phyloP scores from a whole-genome alignment of 768 basidiomycete species.

The Pleurotus pulmonarius region DNA sequence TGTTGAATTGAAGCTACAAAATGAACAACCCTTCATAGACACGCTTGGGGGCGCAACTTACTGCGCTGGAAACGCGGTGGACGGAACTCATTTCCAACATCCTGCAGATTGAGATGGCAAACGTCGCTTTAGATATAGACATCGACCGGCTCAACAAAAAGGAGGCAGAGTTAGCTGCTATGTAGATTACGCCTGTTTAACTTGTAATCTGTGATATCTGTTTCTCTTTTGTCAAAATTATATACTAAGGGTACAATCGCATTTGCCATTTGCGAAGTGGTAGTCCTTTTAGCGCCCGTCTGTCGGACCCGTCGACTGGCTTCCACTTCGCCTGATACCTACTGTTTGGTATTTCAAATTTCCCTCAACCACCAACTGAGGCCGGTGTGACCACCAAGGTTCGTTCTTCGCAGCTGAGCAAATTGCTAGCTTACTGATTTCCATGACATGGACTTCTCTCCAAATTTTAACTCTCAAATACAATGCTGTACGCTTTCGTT shows the following conservation, averaged over 20 bases:
- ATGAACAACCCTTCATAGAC: conserved; percentile 42
- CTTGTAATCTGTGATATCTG: neutral
- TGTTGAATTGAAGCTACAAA: neutral
- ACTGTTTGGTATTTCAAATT: neutral
- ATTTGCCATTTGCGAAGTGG: too few relatives aligned
- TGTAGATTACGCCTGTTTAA: neutral
- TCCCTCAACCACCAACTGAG: neutral
- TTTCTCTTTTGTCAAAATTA: neutral
- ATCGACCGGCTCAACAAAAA: conserved; percentile 55
- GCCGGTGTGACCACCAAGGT: neutral
- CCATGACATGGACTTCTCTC: too few relatives aligned
- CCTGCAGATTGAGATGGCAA: conserved; percentile 94
- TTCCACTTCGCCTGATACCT: neutral
- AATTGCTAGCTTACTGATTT: neutral
- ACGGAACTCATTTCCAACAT: conserved; percentile 89
- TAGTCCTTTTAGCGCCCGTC: neutral
- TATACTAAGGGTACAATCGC: too few relatives aligned
- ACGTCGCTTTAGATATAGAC: conserved; percentile 82
- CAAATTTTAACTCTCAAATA: neutral
- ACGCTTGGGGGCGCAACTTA: conserved; percentile 73
- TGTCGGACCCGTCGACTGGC: neutral
- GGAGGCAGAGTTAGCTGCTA: conserved; percentile 57
- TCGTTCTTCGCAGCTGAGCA: neutral
- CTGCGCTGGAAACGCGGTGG: conserved; percentile 83
- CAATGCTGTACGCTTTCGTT: conserved; percentile 6